Percentiles rank a stretch among this genome's conserved stretches.
These are phyloP conservation scores for Conticribra guillardii DNA, from an alignment of 108 stramenopile species.

Conservation along the genomic window DNA sequence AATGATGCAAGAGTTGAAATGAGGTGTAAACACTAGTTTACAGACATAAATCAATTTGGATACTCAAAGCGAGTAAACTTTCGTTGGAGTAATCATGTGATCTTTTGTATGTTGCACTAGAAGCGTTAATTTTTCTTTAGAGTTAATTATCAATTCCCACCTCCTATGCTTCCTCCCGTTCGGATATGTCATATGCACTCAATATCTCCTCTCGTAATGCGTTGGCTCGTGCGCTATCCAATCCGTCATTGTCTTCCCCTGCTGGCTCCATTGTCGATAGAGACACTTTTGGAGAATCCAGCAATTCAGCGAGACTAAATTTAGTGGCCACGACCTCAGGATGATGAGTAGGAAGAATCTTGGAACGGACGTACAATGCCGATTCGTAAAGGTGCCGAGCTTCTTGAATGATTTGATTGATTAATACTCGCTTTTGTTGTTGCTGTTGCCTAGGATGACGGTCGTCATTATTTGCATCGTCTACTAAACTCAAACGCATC, in stretches of 20 bases:
- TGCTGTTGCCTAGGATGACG: not conserved
- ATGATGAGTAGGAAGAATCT: slow-evolving; percentile 64
- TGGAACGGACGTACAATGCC: slow-evolving; percentile 62
- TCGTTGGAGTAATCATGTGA: no score
- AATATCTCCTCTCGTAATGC: slow-evolving; percentile 78
- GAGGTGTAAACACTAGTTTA: no score
- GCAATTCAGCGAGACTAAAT: slow-evolving; percentile 81
- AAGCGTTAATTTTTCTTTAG: no score
- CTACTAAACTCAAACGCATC: slow-evolving; percentile 31
- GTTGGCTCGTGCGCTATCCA: slow-evolving; percentile 55
- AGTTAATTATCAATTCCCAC: no score
- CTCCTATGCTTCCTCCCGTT: no score
- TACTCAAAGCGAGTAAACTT: no score
- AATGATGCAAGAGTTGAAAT: no score
- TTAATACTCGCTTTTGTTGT: slow-evolving; percentile 11
- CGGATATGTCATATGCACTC: slow-evolving; percentile 69
- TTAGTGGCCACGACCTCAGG: slow-evolving; percentile 83
- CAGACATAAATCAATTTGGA: no score
- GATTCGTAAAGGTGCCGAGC: slow-evolving; percentile 74
- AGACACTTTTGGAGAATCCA: slow-evolving; percentile 40
- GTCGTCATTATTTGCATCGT: slow-evolving; percentile 7
- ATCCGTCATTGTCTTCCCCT: slow-evolving; percentile 50
- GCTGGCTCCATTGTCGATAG: not conserved
- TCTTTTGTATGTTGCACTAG: no score
- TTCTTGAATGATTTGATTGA: slow-evolving; percentile 53